These are phyloP conservation scores for Schizophyllum amplum DNA, from an alignment of 1,284 basidiomycete species.

Conservation along the genomic window DNA sequence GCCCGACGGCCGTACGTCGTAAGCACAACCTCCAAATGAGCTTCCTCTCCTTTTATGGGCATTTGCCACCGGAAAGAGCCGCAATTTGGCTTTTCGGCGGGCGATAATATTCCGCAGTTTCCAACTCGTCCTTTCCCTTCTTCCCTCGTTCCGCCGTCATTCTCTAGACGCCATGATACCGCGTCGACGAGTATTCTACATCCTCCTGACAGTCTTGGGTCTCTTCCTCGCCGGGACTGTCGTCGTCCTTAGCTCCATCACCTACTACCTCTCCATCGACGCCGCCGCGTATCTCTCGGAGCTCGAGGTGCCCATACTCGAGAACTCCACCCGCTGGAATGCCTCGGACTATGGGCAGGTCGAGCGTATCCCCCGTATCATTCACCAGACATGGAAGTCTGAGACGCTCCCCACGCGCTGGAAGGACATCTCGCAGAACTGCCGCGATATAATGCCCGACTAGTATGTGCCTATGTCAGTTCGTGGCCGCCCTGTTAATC, in stretches of 20 bases:
- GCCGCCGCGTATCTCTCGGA: slow-evolving; percentile 73
- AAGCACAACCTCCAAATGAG: too few species aligned
- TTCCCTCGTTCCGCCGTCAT: slow-evolving; percentile 13
- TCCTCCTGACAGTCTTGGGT: slow-evolving; percentile 70
- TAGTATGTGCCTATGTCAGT: slow-evolving; percentile 58
- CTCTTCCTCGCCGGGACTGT: slow-evolving; percentile 88
- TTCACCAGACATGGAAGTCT: slow-evolving; percentile 99
- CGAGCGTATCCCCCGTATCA: slow-evolving; percentile 83
- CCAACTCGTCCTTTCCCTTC: slow-evolving; percentile 3
- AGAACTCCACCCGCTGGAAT: slow-evolving; percentile 48
- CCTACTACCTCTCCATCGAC: slow-evolving; percentile 86
- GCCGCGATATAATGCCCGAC: slow-evolving; percentile 87
- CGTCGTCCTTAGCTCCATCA: slow-evolving; percentile 84
- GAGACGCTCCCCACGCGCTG: slow-evolving; percentile 81
- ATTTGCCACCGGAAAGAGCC: background rate
- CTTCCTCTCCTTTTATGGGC: background rate
- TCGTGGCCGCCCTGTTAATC: slow-evolving; percentile 13
- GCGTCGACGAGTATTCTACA: slow-evolving; percentile 56
- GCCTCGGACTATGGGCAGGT: slow-evolving; percentile 48
- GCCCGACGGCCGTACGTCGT: too few species aligned
- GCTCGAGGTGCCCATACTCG: slow-evolving; percentile 59
- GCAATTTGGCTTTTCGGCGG: background rate
- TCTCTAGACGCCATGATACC: slow-evolving; percentile 36
- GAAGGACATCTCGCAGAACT: slow-evolving; percentile 72
- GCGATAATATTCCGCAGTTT: background rate